Evolutionary conservation across 352 stramenopile species (phyloP), one percentile per base, ranked within the genome.

Genomic region (Phytopythium vexans): DNA sequence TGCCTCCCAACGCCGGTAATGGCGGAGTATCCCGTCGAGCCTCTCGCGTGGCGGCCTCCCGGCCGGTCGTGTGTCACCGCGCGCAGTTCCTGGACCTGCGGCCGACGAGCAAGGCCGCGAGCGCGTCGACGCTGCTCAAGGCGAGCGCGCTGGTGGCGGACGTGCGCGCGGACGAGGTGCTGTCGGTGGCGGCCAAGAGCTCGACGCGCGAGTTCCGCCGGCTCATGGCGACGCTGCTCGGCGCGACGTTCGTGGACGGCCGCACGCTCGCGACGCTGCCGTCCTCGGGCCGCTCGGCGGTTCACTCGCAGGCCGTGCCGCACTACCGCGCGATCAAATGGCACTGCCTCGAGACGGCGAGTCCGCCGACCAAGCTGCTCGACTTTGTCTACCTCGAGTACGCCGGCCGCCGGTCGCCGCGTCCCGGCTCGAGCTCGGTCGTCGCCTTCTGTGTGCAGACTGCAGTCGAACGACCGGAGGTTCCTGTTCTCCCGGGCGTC

Each of bases 371-470:
- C 43, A 44, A 82, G 52, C 60, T 75, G 38, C 52, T 86, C 37
- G 78, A 89, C 54, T 89, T 92, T 52, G 88, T 72, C 42, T 88
- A 83, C 39, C 65, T 92, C 33, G 78, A 92, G 53, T 89, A 92
- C 61, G 71, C 74, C 9, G 78, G 79, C n/a, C 80, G 78, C 64
- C 77, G 69, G 45, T 76, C 71, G 41, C 56, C 67, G 0, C 54
- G 64, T 27, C 69, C 74, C 0, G 75, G 75, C 3, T 86, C 78
- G 27, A 86, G 53, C 39, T 27, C 21, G 21, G 75, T 88, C 27
- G 70, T 92, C 16, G 81, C 70, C 9, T 92, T 92, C 57, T 88
- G 75, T 40, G 59, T 92, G 7, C 81, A 92, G 49, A 72, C 89
- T 39, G 86, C 76, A 1, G 85, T 92, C 53, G 62, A 73, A 3